These are phyloP conservation scores for Saccharomycopsis sp. DNA, from an alignment of 805 yeast genomes.

Conservation along the genomic window DNA sequence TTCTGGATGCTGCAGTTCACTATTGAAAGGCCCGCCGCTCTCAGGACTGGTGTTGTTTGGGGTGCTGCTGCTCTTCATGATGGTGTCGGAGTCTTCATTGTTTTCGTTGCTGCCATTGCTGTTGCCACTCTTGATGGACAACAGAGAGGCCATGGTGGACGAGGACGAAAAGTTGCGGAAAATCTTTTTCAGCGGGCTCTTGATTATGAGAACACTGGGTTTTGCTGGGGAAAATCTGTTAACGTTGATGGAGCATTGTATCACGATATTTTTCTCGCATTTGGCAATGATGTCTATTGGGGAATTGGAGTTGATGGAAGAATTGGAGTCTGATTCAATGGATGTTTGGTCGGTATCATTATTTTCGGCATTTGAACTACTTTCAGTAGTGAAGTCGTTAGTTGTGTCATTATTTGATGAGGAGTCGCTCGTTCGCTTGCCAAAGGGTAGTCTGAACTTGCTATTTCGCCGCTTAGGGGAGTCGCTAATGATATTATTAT, in stretches of 20 bases:
- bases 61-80: too few species aligned
- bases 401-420: neutral
- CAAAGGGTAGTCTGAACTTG: too few species aligned
- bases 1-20: conserved; percentile 20
- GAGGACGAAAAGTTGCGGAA: conserved; percentile 34
- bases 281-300: conserved; percentile 27
- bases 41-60: too few species aligned
- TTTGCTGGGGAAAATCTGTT: conserved; percentile 55
- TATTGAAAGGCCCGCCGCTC: too few species aligned
- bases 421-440: too few species aligned
- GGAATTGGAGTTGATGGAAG: conserved; percentile 6
- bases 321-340: conserved; percentile 4
- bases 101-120: neutral
- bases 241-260: conserved; percentile 71
- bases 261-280: conserved; percentile 51
- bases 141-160: conserved; percentile 25
- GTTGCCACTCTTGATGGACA: conserved; percentile 4
- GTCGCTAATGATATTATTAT: too few species aligned
- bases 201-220: conserved; percentile 55
- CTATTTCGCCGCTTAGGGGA: neutral
- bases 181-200: conserved; percentile 38
- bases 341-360: conserved; percentile 22
- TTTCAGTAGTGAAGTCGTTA: neutral
- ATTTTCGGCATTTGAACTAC: conserved; percentile 16
- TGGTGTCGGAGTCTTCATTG: neutral